phyloP scores from a whole-genome alignment of 2,329 filamentous ascomycete genomes.

The Tolypocladium nubicola region DNA sequence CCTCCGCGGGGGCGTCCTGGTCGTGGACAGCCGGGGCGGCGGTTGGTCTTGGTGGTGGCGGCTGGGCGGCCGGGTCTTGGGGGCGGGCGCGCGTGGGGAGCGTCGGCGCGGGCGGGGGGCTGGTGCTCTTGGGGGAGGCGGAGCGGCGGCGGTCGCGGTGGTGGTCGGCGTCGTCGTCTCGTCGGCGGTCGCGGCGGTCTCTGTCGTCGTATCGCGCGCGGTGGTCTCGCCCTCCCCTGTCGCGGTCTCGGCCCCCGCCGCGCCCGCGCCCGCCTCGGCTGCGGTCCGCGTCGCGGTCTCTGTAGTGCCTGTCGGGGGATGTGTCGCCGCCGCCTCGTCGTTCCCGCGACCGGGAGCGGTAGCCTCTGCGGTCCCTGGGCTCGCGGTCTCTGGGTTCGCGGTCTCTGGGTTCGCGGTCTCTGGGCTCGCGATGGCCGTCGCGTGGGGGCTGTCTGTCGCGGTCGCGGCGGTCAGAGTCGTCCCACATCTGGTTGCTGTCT shows the following conservation, averaged over 20 bases:
- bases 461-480: conserved; percentile 35
- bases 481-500: conserved; percentile 53
- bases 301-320: conserved; percentile 3
- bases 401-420: conserved; percentile 18
- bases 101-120: conserved; percentile 10
- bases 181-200: conserved; percentile 9
- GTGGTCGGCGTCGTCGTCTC: conserved; percentile 15
- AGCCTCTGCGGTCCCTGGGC: conserved; percentile 18
- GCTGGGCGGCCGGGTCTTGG: not conserved
- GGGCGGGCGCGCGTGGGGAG: conserved; percentile 24
- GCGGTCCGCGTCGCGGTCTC: conserved; percentile 4
- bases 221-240: conserved; percentile 3
- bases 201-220: conserved; percentile 11
- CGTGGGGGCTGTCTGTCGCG: conserved; percentile 18
- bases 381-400: conserved; percentile 19
- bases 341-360: conserved; percentile 19
- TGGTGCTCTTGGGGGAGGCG: conserved; percentile 20
- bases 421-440: conserved; percentile 7
- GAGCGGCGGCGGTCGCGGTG: conserved; percentile 22
- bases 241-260: conserved; percentile 12
- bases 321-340: conserved; percentile 10
- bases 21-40: conserved; percentile 13
- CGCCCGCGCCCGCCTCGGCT: conserved; percentile 5
- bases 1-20: conserved; percentile 20
- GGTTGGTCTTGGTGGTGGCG: conserved; percentile 4